Percentiles rank a stretch among this genome's conserved stretches.
phyloP scores from a whole-genome alignment of 176 grass and related monocot genomes.

The Oryza punctata region DNA sequence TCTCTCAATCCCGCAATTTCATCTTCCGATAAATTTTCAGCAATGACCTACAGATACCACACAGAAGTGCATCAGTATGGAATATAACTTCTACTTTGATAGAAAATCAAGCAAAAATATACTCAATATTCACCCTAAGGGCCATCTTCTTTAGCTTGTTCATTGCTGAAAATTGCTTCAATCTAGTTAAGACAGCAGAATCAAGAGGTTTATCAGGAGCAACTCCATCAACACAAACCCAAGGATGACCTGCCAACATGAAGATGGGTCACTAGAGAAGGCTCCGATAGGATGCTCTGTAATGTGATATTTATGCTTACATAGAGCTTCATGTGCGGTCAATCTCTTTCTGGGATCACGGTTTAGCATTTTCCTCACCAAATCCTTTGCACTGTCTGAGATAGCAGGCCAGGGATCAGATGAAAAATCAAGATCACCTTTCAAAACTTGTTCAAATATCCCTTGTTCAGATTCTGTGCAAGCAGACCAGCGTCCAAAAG shows the following conservation, averaged over 20 bases:
- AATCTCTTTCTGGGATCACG: slow-evolving; percentile 65
- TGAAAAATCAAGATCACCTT: slow-evolving; percentile 63
- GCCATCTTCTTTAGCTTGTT: slow-evolving; percentile 89
- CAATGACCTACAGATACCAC: slow-evolving; percentile 71
- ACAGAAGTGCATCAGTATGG: slow-evolving; percentile 34
- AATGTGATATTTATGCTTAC: slow-evolving; percentile 31
- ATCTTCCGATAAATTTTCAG: slow-evolving; percentile 88
- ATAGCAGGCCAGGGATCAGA: slow-evolving; percentile 68
- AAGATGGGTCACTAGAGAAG: slow-evolving; percentile 29
- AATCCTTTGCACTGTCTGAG: slow-evolving; percentile 73
- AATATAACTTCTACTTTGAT: background rate
- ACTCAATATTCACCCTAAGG: slow-evolving; percentile 48
- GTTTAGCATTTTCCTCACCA: slow-evolving; percentile 66
- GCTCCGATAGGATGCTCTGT: slow-evolving; percentile 6
- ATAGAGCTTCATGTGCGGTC: slow-evolving; percentile 76
- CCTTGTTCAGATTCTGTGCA: slow-evolving; percentile 71
- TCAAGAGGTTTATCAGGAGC: slow-evolving; percentile 81
- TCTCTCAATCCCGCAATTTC: slow-evolving; percentile 94
- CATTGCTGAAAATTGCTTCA: slow-evolving; percentile 87
- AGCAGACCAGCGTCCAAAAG: background rate
- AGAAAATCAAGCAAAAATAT: slow-evolving; percentile 11
- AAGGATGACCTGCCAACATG: slow-evolving; percentile 67
- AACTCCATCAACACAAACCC: slow-evolving; percentile 71
- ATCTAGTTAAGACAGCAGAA: slow-evolving; percentile 72
- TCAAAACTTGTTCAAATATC: slow-evolving; percentile 75